Evolutionary conservation across 805 yeast species (phyloP).

Genomic region (Yarrowia sp.): DNA sequence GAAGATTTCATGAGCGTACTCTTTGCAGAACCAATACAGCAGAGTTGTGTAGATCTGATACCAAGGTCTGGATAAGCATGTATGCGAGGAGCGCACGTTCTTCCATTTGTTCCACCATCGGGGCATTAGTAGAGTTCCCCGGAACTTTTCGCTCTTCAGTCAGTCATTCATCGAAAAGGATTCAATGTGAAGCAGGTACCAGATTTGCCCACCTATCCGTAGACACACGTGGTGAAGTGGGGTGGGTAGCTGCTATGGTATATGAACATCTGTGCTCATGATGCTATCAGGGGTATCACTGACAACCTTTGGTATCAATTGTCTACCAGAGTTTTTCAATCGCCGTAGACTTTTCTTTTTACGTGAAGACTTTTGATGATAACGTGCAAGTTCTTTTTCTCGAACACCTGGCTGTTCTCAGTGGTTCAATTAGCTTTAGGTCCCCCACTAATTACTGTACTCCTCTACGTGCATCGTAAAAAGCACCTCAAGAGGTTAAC

Average conservation of each 20-base stretch:
- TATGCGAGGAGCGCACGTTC: conserved; percentile 3
- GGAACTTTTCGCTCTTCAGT: conserved; percentile 3
- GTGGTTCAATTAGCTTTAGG: neutral
- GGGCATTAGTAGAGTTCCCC: conserved; percentile 2
- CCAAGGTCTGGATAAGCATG: neutral
- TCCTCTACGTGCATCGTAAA: neutral
- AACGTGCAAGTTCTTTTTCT: no score
- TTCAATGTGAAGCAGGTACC: conserved; percentile 8
- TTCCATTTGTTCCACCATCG: neutral
- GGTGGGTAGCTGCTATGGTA: no score
- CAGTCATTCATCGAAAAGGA: neutral
- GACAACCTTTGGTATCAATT: no score
- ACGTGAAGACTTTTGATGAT: no score
- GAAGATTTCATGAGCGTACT: neutral
- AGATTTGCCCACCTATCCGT: neutral
- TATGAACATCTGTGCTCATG: no score
- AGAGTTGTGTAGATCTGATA: conserved; percentile 14
- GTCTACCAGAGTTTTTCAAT: no score
- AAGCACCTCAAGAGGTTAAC: neutral
- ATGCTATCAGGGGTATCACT: no score
- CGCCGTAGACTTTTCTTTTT: no score
- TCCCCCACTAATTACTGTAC: no score
- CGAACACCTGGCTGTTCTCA: no score
- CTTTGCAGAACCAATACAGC: conserved; percentile 3
- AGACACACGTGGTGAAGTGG: no score